Evolutionary conservation across 179 eudicot species (phyloP).

Genomic region (Vitellaria paradoxa): DNA sequence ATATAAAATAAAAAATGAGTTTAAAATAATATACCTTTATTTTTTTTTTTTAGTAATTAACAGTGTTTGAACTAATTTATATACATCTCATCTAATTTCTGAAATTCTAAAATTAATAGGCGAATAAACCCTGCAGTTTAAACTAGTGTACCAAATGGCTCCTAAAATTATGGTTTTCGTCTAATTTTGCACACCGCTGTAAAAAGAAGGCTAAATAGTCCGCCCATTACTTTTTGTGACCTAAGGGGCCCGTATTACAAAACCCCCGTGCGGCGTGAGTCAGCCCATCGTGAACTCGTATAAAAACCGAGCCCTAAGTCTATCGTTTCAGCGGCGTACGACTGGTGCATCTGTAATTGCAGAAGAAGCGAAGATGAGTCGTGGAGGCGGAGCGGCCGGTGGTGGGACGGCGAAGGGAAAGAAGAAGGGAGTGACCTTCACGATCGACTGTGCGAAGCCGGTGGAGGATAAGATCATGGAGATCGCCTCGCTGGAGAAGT

Average conservation of each 20-base stretch:
- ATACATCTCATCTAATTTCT: no score
- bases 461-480: conserved; percentile 77
- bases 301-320: not conserved
- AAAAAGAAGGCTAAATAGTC: not conserved
- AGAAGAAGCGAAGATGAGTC: conserved; percentile 24
- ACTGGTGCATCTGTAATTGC: not conserved
- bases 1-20: no score
- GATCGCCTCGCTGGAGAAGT: conserved; percentile 71
- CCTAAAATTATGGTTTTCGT: no score
- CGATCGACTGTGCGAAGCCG: conserved; percentile 62
- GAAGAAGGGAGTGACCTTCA: conserved; percentile 60
- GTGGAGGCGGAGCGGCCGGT: conserved; percentile 36
- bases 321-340: no score
- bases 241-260: no score
- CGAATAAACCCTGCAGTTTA: no score
- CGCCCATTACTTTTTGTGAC: not conserved
- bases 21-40: no score
- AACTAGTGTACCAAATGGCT: no score
- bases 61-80: no score
- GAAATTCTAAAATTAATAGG: no score
- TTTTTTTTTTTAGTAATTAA: no score
- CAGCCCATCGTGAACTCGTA: not conserved
- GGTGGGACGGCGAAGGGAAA: conserved; percentile 33
- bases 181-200: no score
- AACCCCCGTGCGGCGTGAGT: not conserved